Percentiles rank a stretch among this genome's conserved stretches.
These are phyloP conservation scores for Cicer chorassanicum DNA, from an alignment of 306 rosid genomes.

Conservation along the genomic window DNA sequence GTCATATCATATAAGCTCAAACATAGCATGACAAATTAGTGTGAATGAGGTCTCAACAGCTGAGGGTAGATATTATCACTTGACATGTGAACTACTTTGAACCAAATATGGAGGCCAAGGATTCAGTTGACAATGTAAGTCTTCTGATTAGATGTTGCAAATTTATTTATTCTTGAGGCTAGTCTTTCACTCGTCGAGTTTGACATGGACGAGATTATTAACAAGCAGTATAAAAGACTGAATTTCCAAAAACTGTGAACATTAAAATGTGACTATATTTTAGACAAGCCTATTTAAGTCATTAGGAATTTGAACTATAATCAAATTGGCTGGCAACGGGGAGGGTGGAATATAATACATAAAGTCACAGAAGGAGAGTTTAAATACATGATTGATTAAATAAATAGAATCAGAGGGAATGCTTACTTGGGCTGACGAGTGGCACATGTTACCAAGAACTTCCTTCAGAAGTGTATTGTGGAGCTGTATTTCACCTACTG, in stretches of 20 bases:
- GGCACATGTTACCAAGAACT: slow-evolving; percentile 88
- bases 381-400: slow-evolving; percentile 34
- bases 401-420: slow-evolving; percentile 32
- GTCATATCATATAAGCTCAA: background rate
- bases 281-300: slow-evolving; percentile 23
- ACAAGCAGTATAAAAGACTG: background rate
- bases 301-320: slow-evolving; percentile 22
- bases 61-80: slow-evolving; percentile 7
- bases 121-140: slow-evolving; percentile 4
- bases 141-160: slow-evolving; percentile 8
- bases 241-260: slow-evolving; percentile 15
- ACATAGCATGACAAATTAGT: background rate
- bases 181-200: background rate
- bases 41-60: background rate
- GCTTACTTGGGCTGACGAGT: slow-evolving; percentile 98
- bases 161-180: slow-evolving; percentile 24
- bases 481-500: slow-evolving; percentile 71
- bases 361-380: slow-evolving; percentile 20
- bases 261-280: slow-evolving; percentile 15
- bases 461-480: slow-evolving; percentile 82
- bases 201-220: background rate
- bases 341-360: slow-evolving; percentile 13
- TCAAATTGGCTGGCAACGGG: slow-evolving; percentile 14
- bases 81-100: slow-evolving; percentile 6
- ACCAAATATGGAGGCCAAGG: background rate